Percentiles rank a stretch among this genome's conserved stretches.
Conservation (phyloP, 1,284 basidiomycete genomes). For the Abortiporus biennis region DNA sequence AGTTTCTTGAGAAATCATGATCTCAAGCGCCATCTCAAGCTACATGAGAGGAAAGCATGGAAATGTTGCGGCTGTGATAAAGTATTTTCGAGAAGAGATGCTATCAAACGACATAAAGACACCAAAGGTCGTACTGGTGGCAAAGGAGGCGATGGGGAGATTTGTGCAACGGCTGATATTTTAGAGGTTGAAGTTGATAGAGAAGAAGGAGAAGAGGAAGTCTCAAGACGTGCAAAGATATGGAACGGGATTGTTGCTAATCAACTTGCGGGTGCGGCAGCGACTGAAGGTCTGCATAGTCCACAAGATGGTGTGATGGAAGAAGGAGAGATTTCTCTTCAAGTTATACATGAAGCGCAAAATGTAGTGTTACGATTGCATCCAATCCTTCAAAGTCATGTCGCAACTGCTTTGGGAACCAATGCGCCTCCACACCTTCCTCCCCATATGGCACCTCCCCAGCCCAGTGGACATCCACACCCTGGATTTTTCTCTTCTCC, state of each 20-base stretch:
- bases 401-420: slow-evolving; percentile 48
- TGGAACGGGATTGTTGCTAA: slow-evolving; percentile 52
- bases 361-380: slow-evolving; percentile 50
- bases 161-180: slow-evolving; percentile 49
- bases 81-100: slow-evolving; percentile 68
- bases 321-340: slow-evolving; percentile 57
- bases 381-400: slow-evolving; percentile 49
- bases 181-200: slow-evolving; percentile 54
- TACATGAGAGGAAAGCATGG: slow-evolving; percentile 66
- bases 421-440: slow-evolving; percentile 27
- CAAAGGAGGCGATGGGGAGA: slow-evolving; percentile 31
- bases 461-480: slow-evolving; percentile 27
- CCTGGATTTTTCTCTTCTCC: slow-evolving; percentile 28
- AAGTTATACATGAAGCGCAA: slow-evolving; percentile 46
- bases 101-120: slow-evolving; percentile 69
- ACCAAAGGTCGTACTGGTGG: slow-evolving; percentile 38
- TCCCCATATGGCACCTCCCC: slow-evolving; percentile 24
- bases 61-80: slow-evolving; percentile 66
- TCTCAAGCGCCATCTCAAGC: slow-evolving; percentile 61
- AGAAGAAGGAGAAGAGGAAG: slow-evolving; percentile 48
- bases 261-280: slow-evolving; percentile 15
- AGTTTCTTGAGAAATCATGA: slow-evolving; percentile 73
- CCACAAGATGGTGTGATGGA: slow-evolving; percentile 34
- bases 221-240: slow-evolving; percentile 47
- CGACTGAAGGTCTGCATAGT: slow-evolving; percentile 8